Base-by-base conservation (phyloP, 768 basidiomycete species). In the Galerina marginata region DNA sequence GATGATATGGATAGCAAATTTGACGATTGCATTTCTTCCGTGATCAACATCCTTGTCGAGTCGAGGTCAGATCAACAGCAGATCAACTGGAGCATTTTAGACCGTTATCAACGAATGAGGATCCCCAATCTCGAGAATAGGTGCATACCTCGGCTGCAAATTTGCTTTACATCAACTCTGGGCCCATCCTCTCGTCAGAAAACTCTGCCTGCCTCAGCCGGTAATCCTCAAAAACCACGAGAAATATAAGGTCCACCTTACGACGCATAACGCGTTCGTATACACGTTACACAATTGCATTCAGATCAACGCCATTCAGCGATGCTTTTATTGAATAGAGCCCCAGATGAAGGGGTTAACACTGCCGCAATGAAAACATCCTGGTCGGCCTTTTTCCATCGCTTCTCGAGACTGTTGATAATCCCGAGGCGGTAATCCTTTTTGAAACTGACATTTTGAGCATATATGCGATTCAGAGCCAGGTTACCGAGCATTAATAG, bases 301-400 rank as follows among this genome's bases (percentile, higher is more conserved):
- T n/a, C 2, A 61, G 47, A 6, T 54, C 37, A 5, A 26, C 49
- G 9, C 54, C 43, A 15, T 25, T 57, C 10, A 58, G 37, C 1
- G 20, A 49, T 23, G 37, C 26, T 46, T 51, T 58, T 20, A 33
- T 49, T 59, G 48, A 63, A 61, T 1, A 20, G n/a, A 2, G 15
- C 16, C 54, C 20, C 53, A 20, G 33, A 64, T 61, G 48, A 61
- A 63, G 0, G 76, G 77, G 55, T 79, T 78, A 79, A 38, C 0
- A 75, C 66, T 2, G 74, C 69, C 1, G 67, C 63, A 40, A 79
- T 76, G 50, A 74, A 75, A 2, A 70, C 36, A 15, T 74, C 74
- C 50, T 77, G 76, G 59, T 78, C 74, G 7, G 69, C 51, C 26
- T 64, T 68, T 12, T 43, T 55, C 76, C 76, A 77, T 2, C 69